A percentile compares a stretch with the other conserved stretches of the same genome.
Evolutionary conservation across 2,329 filamentous ascomycete species (phyloP).

Genomic region (Endocalyx cinctus): DNA sequence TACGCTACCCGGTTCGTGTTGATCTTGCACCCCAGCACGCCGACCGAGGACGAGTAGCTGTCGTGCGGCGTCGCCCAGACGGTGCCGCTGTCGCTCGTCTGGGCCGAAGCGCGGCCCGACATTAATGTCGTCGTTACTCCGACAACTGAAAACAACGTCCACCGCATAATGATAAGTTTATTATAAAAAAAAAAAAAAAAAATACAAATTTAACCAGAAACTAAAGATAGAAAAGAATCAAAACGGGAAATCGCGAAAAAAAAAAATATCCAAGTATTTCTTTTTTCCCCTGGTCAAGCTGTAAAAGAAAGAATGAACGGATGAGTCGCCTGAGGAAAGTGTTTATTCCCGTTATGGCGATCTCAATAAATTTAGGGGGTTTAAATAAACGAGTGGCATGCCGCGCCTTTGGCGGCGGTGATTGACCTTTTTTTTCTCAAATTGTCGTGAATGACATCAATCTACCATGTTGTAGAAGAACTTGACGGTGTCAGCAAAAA

Average conservation of each 20-base stretch:
- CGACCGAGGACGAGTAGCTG: conserved; percentile 51
- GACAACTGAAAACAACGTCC: no score
- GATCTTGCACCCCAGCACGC: conserved; percentile 57
- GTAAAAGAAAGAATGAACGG: no score
- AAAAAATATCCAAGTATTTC: no score
- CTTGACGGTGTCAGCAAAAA: not conserved
- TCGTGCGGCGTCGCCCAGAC: conserved; percentile 50
- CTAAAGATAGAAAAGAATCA: conserved; percentile 11
- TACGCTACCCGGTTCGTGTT: conserved; percentile 58
- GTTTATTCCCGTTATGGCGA: no score
- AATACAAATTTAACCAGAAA: conserved; percentile 4
- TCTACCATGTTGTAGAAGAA: not conserved
- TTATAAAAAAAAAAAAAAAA: no score
- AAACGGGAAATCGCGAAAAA: conserved; percentile 2
- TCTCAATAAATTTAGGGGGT: no score
- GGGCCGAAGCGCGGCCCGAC: conserved; percentile 7
- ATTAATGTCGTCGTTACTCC: no score
- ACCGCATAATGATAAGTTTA: no score
- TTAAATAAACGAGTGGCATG: conserved; percentile 5
- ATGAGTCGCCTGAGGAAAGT: no score
- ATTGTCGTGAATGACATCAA: conserved; percentile 1
- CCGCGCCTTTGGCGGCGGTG: conserved; percentile 12
- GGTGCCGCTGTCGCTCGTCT: conserved; percentile 17
- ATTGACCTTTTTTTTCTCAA: conserved; percentile 4
- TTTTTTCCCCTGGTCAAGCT: no score